Base-by-base conservation (phyloP, 192 early-diverging fungal genomes). In the Umbelopsis isabellina region DNA sequence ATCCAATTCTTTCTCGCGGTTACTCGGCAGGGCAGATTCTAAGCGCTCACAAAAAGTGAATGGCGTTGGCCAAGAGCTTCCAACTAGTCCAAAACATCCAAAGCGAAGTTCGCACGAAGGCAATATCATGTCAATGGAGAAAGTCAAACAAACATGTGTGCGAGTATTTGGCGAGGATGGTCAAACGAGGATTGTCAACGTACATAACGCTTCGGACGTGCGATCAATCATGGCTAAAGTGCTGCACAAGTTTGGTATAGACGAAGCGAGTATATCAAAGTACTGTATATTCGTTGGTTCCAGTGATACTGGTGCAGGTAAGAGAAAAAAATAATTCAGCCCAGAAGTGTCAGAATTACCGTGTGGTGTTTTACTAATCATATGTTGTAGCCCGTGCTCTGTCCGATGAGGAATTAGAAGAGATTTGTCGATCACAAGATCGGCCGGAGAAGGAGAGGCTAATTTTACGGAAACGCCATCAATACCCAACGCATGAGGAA, bases 171-270 rank as follows among this genome's bases (percentile, higher is more conserved):
- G 93, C n/a, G 87, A 92, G 13, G 89, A 91, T 49, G 88, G 91
- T 45, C 89, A 96, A 70, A 85, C 84, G 8, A 89, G 93, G 49
- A 89, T 91, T 25, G 92, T 98, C 35, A 84, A 92, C 49, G 89
- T 97, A 22, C 85, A 87, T 35, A 85, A 88, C 70, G 79, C 89
- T 10, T 87, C 78, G 51, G 91, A 92, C 33, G 91, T 92, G 1
- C 71, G 73, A 25, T 79, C 83, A 23, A 90, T 98, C 20, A 82
- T 94, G 70, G 79, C 84, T 48, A 84, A 82, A 45, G 88, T 97
- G 4, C 77, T 94, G 48, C 84, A 86, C 69, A 94, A 95, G 64
- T 97, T 97, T 79, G 89, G 92, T 45, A 87, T 97, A 47, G 76
- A 82, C 52, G 85, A 83, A 30, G 88, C 89, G n/a, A 82, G 82